A percentile compares a stretch with the other conserved stretches of the same genome.
These are phyloP conservation scores for Taxillus chinensis DNA, from an alignment of 164 flowering plant genomes.

Conservation along the genomic window DNA sequence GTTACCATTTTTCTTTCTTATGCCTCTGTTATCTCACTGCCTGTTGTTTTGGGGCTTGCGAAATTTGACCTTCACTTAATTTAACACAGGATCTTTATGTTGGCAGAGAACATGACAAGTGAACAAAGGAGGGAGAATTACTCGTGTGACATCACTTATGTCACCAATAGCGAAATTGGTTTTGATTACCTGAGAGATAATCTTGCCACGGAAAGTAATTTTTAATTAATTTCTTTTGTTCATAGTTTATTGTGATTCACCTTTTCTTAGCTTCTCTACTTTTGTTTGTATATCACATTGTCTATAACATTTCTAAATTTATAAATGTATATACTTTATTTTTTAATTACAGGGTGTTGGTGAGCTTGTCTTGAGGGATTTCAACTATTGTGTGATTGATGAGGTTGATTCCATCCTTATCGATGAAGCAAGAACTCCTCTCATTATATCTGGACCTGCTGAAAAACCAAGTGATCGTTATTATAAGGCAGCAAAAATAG, in stretches of 20 bases:
- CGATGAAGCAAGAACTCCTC: constrained; percentile 99
- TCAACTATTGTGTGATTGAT: constrained; percentile 89
- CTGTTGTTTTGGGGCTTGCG: too few species aligned
- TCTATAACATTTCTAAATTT: not conserved
- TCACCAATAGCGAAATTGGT: constrained; percentile 98
- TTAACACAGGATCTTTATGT: constrained; percentile 14
- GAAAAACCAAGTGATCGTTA: constrained; percentile 93
- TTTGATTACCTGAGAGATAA: constrained; percentile 98
- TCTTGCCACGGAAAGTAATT: constrained; percentile 98
- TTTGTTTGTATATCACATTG: not conserved
- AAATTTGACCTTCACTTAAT: not conserved
- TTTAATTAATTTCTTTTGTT: constrained; percentile 4
- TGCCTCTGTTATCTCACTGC: not conserved
- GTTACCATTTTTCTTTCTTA: constrained; percentile 1
- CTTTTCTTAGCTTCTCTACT: not conserved
- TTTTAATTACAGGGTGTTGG: constrained; percentile 70
- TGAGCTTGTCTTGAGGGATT: constrained; percentile 84
- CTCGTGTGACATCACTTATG: constrained; percentile 90
- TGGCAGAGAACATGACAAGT: constrained; percentile 94
- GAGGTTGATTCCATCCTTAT: constrained; percentile 99
- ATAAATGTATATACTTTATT: not conserved
- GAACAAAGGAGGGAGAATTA: constrained; percentile 92
- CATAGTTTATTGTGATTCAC: not conserved
- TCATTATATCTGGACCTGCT: constrained; percentile 96
- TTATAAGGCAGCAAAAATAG: constrained; percentile 94